Conservation (phyloP, 208 protist genomes). For the Trypanosoma grayi region DNA sequence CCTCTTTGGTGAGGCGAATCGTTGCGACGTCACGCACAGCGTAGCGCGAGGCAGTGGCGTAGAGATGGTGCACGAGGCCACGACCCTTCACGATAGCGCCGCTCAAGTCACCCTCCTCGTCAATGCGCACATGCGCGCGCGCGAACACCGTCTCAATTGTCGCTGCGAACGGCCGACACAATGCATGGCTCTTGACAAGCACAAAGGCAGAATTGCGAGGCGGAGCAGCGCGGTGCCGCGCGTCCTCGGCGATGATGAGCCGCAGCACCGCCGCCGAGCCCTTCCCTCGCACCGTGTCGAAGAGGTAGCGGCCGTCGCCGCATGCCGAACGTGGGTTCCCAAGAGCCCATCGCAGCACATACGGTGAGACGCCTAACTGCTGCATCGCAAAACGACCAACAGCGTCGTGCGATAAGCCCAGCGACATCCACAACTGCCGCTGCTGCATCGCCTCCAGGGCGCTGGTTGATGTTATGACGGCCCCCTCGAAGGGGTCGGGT, state of each 20-base stretch:
- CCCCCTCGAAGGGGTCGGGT: conserved; percentile 37
- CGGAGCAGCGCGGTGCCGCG: conserved; percentile 9
- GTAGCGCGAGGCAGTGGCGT: conserved; percentile 35
- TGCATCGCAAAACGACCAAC: conserved; percentile 33
- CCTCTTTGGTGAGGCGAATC: conserved; percentile 27
- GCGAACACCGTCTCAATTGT: conserved; percentile 37
- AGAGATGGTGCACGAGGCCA: conserved; percentile 40
- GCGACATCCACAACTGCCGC: conserved; percentile 61
- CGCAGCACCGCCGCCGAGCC: conserved; percentile 16
- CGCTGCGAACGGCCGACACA: conserved; percentile 35
- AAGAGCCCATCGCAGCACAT: conserved; percentile 18
- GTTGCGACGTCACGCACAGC: conserved; percentile 32
- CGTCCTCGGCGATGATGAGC: conserved; percentile 18
- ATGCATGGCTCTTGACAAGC: conserved; percentile 63
- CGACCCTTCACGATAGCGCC: conserved; percentile 25
- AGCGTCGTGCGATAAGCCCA: conserved; percentile 23
- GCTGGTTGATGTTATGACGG: conserved; percentile 64
- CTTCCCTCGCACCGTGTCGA: conserved; percentile 23
- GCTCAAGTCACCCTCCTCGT: conserved; percentile 46
- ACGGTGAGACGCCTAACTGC: conserved; percentile 19
- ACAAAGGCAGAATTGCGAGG: conserved; percentile 58
- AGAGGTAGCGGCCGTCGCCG: conserved; percentile 19
- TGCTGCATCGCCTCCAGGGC: conserved; percentile 67
- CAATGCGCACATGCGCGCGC: conserved; percentile 32
- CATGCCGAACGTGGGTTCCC: conserved; percentile 14